Base-by-base conservation (phyloP, 306 rosid genomes). In the Glycyrrhiza uralensis region DNA sequence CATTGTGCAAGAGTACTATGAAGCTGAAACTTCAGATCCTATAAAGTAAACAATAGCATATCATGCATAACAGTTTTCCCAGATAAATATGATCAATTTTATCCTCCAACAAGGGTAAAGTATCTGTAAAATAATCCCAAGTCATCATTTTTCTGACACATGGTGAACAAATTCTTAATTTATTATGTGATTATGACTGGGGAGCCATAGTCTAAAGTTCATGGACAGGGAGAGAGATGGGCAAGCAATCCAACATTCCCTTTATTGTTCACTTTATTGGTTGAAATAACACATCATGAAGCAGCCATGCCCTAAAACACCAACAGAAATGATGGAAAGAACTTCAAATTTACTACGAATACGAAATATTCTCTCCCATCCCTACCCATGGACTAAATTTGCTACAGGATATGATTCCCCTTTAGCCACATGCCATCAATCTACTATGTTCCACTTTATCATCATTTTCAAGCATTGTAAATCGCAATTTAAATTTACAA, bases 191-290 rank as follows among this genome's bases (percentile, higher is more conserved):
- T 42, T 7, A 46, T 66, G 54, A 54, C 33, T 10, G 22, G 69
- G 15, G 58, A 33, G 1, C 50, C 28, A 18, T 50, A 29, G 23
- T 26, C 29, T 24, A 26, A 18, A 52, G n/a, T 42, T 65, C 35
- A 64, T 6, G n/a, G 18, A 39, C 36, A 4, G 30, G 38, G 5
- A 29, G 2, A 23, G 44, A 13, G n/a, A 65, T 13, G 8, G 46
- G 58, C 67, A 54, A 65, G 74, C 49, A 36, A 28, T 29, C 17
- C 58, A 75, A 14, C 18, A 65, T 52, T 28, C 24, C 12, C 56
- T 46, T 24, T 49, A 15, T 29, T 17, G 54, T 15, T 60, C 41
- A 62, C 33, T 64, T 75, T 20, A 44, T 20, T 19, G 46, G 45
- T 3, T 51, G 59, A 39, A 41, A 36, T 63, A 33, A 39, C 56